Percentiles rank a stretch among this genome's conserved stretches.
Evolutionary conservation across 129 eudicot genomes (phyloP).

Genomic region (Daucus carota): DNA sequence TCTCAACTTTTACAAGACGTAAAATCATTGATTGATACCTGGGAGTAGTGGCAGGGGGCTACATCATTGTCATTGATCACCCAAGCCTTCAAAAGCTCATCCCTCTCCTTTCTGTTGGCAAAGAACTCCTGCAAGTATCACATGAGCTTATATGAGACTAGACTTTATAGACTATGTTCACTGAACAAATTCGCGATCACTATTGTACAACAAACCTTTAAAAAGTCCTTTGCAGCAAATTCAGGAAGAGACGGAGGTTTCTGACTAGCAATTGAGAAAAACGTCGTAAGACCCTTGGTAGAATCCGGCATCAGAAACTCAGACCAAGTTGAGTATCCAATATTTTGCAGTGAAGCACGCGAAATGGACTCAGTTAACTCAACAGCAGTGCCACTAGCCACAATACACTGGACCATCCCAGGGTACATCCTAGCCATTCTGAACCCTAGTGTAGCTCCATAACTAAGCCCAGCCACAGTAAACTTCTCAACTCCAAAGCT

Average conservation of each 20-base stretch:
- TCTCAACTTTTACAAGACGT: background rate
- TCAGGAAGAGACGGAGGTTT: slow-evolving; percentile 42
- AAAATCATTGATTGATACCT: slow-evolving; percentile 24
- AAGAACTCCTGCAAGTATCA: slow-evolving; percentile 33
- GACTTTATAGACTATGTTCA: no score
- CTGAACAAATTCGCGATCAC: no score
- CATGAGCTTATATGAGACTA: background rate
- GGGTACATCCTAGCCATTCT: slow-evolving; percentile 54
- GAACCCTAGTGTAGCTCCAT: slow-evolving; percentile 62
- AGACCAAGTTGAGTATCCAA: slow-evolving; percentile 35
- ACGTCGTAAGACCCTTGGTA: slow-evolving; percentile 16
- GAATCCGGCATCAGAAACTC: slow-evolving; percentile 43
- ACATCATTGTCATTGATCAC: slow-evolving; percentile 36
- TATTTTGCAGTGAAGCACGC: slow-evolving; percentile 2
- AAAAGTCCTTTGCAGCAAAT: slow-evolving; percentile 26
- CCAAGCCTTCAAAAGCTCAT: slow-evolving; percentile 37
- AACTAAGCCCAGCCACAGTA: slow-evolving; percentile 51
- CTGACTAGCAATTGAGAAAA: slow-evolving; percentile 31
- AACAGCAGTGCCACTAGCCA: slow-evolving; percentile 27
- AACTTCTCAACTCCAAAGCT: slow-evolving; percentile 42
- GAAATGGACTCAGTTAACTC: slow-evolving; percentile 39
- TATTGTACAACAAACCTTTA: slow-evolving; percentile 30
- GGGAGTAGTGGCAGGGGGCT: slow-evolving; percentile 21
- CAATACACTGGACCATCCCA: slow-evolving; percentile 40
- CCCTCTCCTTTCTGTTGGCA: slow-evolving; percentile 43